Evolutionary conservation across 2,329 filamentous ascomycete genomes (phyloP), one percentile per base, ranked within the genome.

Genomic region (Xylaria sp.): DNA sequence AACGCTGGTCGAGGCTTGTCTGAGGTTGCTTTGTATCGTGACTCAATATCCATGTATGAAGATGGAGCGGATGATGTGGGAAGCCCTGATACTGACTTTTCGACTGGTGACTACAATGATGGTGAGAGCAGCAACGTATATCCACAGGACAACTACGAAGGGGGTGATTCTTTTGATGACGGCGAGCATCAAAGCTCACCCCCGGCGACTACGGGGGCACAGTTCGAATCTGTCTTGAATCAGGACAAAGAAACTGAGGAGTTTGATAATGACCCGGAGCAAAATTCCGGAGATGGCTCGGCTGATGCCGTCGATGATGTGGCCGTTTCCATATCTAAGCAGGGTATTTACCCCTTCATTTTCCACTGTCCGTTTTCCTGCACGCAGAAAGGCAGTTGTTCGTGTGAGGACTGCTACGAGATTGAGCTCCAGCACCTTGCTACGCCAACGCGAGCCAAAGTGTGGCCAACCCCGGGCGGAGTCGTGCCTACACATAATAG

Each of bases 11-110:
- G 72, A 57, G 71, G 73, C 27, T 59, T 74, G 19, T 72, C 71
- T 29, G 72, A 75, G 58, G 64, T 75, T 41, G 73, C 70, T 31
- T 61, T 74, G 10, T 75, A 73, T 63, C 71, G 71, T 58, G 69
- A 70, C 31, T 59, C 60, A 7, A 66, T 70, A 11, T 67, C 67
- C 3, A 33, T 66, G 23, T 58, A 62, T 11, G 67, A 66, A 7
- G 67, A 69, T 13, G 58, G 65, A 38, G 46, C 46, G 6, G 58
- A 54, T 46, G 53, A 49, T 29, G 43, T 31, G 56, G 58, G n/a
- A 52, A 62, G 54, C 54, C 67, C 23, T 46, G 40, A 54, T 60
- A 65, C 54, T 52, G 52, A 65, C 47, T 48, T 61, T 53, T 60
- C 56, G 11, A 40, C 59, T 49, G 57, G 17, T 41, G 46, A 54